Evolutionary conservation across 306 rosid genomes (phyloP), one percentile per base, ranked within the genome.

Genomic region (Aeschynomene evenia): DNA sequence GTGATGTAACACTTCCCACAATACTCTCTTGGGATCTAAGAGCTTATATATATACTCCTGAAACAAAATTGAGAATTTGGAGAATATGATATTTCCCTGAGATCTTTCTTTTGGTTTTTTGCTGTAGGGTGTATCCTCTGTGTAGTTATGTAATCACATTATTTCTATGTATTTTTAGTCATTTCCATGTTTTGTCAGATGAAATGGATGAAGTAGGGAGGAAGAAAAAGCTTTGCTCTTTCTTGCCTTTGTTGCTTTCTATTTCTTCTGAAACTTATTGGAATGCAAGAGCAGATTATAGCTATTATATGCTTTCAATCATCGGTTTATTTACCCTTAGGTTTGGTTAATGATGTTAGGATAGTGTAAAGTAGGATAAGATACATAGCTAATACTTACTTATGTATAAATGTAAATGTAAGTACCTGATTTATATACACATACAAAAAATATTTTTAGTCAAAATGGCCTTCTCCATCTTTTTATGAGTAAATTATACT

Each of bases 1-100:
- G 67, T 74, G 63, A 60, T 52, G 75, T 75, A 48, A 64, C 15
- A 73, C 23, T 72, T 58, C 75, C 63, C 55, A 18, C 39, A 66
- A 22, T 68, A 71, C 66, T 63, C 45, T 66, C 21, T 66, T 65
- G 64, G 66, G 84, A 50, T 81, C 68, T 79, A 22, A 76, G 82
- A 77, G 62, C 62, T 37, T 73, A 53, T 70, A 78, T 70, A 78
- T 80, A n/a, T n/a, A n/a, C n/a, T 72, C 56, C 23, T 7, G 36
- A 83, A 49, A n/a, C 73, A 64, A 74, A 56, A 71, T 51, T 64
- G 46, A 66, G 58, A 59, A 60, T 67, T 43, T 56, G 63, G 84
- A 80, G 71, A 63, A 80, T 72, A 75, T 49, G 70, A 77, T 85
- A 68, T 65, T 24, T 42, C 68, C 40, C 10, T 58, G 53, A 76